Evolutionary conservation across 73 alveolate genomes (phyloP), one percentile per base, ranked within the genome.

Genomic region (Symbiodinium natans): DNA sequence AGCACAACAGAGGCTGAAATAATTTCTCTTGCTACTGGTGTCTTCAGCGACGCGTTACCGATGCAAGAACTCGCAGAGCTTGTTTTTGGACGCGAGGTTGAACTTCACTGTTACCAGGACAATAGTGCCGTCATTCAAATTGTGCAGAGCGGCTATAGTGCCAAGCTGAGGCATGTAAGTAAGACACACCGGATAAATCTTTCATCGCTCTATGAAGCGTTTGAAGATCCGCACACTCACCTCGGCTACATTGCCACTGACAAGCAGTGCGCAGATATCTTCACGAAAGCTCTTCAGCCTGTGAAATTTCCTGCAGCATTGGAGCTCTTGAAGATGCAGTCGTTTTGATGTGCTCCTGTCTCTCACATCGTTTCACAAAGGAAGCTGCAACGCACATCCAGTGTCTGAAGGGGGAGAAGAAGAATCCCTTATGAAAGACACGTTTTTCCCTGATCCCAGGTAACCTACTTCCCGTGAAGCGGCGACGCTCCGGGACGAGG

Each of bases 91-190:
- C 68, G 94, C 31, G 59, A 59, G 85, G 85, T 87, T 17, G 94
- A 87, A 25, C 83, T 87, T 9, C 68, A 6, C 31, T 87, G 84
- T 87, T 87, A 56, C 41, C 94, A 87, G 33, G 94, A 87, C 31
- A 87, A 59, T 17, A 33, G 71, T 17, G 94, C 94, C 29, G 84
- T 87, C 25, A 56, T 87, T 19, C 94, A 87, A 19, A 87, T 59
- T 39, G 94, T 87, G 41, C 71, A 43, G 41, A 82, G 84, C 43
- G 83, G 94, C 23, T 52, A 38, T 33, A 34, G 71, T 41, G 85
- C 85, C 0, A 56, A 87, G 23, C 83, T 56, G 33, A 33, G 84
- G 71, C 85, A 87, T 17, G 31, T 87, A 27, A 54, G 41, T n/a
- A 87, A 87, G 42, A 87, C 71, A 5, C 73, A 46, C 42, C 83